A percentile compares a stretch with the other conserved stretches of the same genome.
phyloP scores from a whole-genome alignment of 2,329 filamentous ascomycete species.

The Venturiaceae sp. region DNA sequence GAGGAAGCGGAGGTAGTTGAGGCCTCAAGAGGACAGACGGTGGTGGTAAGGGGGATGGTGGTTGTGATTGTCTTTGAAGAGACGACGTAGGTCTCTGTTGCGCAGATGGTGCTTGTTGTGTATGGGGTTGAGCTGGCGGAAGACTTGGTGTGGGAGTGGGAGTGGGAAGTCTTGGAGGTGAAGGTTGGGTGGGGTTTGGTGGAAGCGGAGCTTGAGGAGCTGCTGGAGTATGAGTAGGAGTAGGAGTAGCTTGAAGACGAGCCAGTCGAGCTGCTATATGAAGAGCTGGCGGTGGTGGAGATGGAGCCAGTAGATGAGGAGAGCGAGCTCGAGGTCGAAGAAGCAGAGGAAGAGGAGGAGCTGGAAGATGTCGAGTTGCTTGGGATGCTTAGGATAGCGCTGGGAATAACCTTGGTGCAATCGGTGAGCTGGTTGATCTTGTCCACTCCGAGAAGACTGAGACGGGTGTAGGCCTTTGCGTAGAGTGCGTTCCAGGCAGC shows the following conservation, averaged over 20 bases:
- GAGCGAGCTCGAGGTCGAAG: background rate
- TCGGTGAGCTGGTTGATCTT: constrained; percentile 47
- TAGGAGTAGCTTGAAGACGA: background rate
- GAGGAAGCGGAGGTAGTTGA: background rate
- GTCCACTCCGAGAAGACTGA: constrained; percentile 46
- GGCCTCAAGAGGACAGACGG: background rate
- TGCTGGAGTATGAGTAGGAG: background rate
- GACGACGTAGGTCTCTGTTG: background rate
- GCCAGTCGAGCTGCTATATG: background rate
- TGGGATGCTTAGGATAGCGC: constrained; percentile 14
- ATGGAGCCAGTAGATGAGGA: background rate
- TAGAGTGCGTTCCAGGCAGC: constrained; percentile 35
- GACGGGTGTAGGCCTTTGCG: constrained; percentile 42
- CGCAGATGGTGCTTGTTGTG: background rate
- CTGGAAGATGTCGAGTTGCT: background rate
- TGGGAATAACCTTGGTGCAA: constrained; percentile 42
- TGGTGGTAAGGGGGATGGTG: background rate
- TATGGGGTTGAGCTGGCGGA: background rate
- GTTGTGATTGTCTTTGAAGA: background rate
- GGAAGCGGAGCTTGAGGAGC: background rate
- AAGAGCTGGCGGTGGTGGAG: background rate
- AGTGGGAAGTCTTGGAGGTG: background rate
- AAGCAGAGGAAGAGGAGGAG: background rate
- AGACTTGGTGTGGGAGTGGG: background rate
- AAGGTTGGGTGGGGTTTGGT: background rate